Base-by-base conservation (phyloP, 169 alveolate species). In the Babesia ovis region DNA sequence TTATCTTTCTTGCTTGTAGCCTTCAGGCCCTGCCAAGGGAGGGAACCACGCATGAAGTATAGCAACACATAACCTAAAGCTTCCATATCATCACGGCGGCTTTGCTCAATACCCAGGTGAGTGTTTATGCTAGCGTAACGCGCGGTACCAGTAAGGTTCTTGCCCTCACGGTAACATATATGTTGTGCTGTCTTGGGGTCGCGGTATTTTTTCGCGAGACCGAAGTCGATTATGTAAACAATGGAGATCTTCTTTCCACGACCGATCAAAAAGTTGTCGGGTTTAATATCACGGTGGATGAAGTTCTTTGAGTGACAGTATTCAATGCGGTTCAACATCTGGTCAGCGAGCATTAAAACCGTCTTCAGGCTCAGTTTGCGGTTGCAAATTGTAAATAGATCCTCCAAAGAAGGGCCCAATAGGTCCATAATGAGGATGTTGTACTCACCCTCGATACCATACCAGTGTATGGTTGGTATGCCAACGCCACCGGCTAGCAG, bases 1-100 rank as follows among this genome's bases (percentile, higher is more conserved):
- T 97, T 97, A 85, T 97, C 99, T 85, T 94, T 96, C 86, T 96
- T 95, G 50, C 96, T 93, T 5, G 92, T 93, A 53, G 98, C 98
- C 77, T 95, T 92, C 43, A 93, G 90, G 27, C 98, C 98, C 76
- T 98, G 98, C 99, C 99, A 98, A 22, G 99, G 99, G 27, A 98
- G 94, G 57, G 96, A 90, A 37, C 99, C 99, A 60, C 98, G 91
- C 69, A 95, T 92, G 90, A 98, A 97, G 91, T 96, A 96, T 94
- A 97, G 94, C 54, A 98, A 91, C 29, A 95, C 98, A 89, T 97
- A 97, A 12, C 99, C 99, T 20, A 97, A 91, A 48, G 99, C 98
- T 90, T 98, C 99, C 67, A 98, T 88, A 85, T 98, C 99, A 81
- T 98, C 99, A 57, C 99, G 92, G 22, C 98, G 92, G 64, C 96